Conservation (phyloP, 1,284 basidiomycete species). For the Ceratobasidium sp. region DNA sequence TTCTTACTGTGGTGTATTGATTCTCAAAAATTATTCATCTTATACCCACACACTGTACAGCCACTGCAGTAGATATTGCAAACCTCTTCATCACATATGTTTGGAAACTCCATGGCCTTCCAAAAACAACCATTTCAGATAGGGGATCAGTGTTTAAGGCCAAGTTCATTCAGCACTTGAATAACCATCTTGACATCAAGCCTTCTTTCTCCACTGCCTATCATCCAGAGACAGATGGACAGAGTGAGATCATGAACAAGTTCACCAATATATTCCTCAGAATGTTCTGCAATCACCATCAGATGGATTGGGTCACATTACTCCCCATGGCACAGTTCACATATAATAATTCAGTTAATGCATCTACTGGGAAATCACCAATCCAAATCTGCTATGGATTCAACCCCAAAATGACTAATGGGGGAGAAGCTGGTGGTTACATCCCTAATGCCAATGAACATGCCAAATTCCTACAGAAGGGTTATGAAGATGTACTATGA, state of each 20-base stretch:
- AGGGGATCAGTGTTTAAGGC: conserved; percentile 47
- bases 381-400: conserved; percentile 45
- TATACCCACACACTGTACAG: conserved; percentile 44
- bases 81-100: conserved; percentile 33
- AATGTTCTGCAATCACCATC: conserved; percentile 40
- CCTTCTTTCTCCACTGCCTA: conserved; percentile 47
- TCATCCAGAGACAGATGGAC: conserved; percentile 51
- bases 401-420: conserved; percentile 28
- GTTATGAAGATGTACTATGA: too few species aligned
- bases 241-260: conserved; percentile 51
- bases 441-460: too few species aligned
- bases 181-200: conserved; percentile 40
- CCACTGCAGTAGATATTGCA: conserved; percentile 24
- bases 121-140: conserved; percentile 45
- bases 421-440: not conserved
- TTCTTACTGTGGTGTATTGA: conserved; percentile 50
- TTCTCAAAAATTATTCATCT: conserved; percentile 50
- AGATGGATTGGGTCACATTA: conserved; percentile 44
- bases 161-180: conserved; percentile 44
- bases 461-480: too few species aligned
- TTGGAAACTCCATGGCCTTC: conserved; percentile 44
- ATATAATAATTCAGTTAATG: conserved; percentile 40
- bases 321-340: conserved; percentile 44
- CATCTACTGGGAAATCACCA: conserved; percentile 45
- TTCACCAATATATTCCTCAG: conserved; percentile 46